Evolutionary conservation across 2,329 filamentous ascomycete genomes (phyloP), one percentile per base, ranked within the genome.

Genomic region (Claviceps arundinis): DNA sequence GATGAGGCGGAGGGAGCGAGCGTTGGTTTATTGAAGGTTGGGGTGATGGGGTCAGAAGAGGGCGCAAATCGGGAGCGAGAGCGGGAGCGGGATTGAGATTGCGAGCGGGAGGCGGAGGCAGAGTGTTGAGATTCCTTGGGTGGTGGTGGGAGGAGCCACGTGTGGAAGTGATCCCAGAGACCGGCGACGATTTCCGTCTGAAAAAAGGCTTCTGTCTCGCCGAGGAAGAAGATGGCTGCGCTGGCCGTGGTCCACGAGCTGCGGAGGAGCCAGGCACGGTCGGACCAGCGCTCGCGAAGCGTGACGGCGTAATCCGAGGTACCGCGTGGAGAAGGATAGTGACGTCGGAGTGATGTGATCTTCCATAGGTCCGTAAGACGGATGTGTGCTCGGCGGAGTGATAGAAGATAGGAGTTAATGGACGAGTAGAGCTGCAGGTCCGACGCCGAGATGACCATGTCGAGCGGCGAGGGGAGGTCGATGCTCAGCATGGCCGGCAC

Each of bases 211-310:
- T 91, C 86, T 14, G 88, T 84, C 64, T 96, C 90, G 0, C 87
- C 88, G 3, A 97, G 74, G 59, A 97, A 86, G 69, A 95, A 96
- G 4, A 95, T 80, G 1, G 88, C 85, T 2, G 89, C 87, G 61
- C 87, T 89, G 59, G 86, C 85, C 0, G 88, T 94, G 0, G 89
- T 91, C 93, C 93, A 98, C 1, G 91, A 79, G 56, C 82, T 85
- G 16, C 93, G 81, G 76, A 95, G 85, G 0, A 79, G 76, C 37
- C 75, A 73, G 4, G 78, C 76, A 17, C 91, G 77, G 16, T 71
- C 64, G 26, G 80, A 80, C 58, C 82, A 79, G 49, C 86, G 78
- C 58, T 78, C 70, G 30, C 89, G 78, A 11, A 86, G 75, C 22
- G 78, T 70, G 26, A 71, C 72, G 16, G 87, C 76, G 55, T 79